Evolutionary conservation across 1,284 basidiomycete species (phyloP), one percentile per base, ranked within the genome.

Genomic region (Cryptococcus maquisensis): DNA sequence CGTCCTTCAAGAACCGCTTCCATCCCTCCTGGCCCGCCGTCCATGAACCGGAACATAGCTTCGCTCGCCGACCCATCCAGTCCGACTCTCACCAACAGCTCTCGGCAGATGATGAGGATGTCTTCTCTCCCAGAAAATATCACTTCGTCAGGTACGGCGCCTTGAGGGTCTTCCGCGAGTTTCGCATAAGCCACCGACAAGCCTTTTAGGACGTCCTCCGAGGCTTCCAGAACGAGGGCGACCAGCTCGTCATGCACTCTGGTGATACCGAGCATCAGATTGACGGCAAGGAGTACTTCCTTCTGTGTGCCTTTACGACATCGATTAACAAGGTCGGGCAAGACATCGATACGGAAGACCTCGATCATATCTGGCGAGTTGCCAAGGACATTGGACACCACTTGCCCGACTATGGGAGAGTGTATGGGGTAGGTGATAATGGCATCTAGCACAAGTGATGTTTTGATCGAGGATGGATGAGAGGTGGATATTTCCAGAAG

Each of bases 211-310:
- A 71, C 23, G 38, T 58, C 56, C 37, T 63, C 60, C 6, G 63
- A 63, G 37, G 63, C 64, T 41, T 55, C 52, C 32, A 67, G 52
- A 8, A 51, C 37, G 15, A 67, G 44, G 18, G 51, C 63, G 5
- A 69, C 45, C 9, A 69, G 49, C 38, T 65, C 63, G 26, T 65
- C 63, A 47, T 69, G 67, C 13, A 60, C 53, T 15, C 67, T 49
- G 15, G 58, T 43, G 3, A 65, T n/a, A 3, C 45, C 10, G 16
- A 63, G 47, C 3, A 67, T 51, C 6, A 61, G 52, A n/a, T 37
- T 39, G 3, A 51, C 36, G 0, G 52, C 49, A 15, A 48, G 49
- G 24, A 36, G 21, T 8, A 49, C 4, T 35, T 36, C 2, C 13
- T 35, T 38, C 44, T 47, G 24, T 8, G 37, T 13, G 20, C 50